phyloP scores from a whole-genome alignment of 2,329 filamentous ascomycete species.

The Talaromyces sp. region DNA sequence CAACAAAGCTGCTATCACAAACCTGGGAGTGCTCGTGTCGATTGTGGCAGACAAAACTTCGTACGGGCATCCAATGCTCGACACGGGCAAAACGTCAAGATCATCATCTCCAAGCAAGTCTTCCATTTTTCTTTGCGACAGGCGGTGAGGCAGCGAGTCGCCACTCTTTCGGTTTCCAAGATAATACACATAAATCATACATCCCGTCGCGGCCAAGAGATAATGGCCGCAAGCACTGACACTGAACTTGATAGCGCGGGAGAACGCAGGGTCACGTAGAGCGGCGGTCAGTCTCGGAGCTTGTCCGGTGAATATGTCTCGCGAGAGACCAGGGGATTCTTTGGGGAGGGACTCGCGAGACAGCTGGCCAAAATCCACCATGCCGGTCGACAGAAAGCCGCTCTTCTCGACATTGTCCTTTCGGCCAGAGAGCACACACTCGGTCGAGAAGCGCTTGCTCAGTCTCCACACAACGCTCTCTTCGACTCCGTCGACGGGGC shows the following conservation, averaged over 20 bases:
- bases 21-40: slow-evolving; percentile 53
- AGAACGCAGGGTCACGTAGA: slow-evolving; percentile 11
- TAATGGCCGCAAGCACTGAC: slow-evolving; percentile 56
- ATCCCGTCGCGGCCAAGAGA: slow-evolving; percentile 50
- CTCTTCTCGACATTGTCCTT: slow-evolving; percentile 23
- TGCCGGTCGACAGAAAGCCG: slow-evolving; percentile 34
- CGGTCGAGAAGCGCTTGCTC: slow-evolving; percentile 45
- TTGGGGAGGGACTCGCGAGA: slow-evolving; percentile 13
- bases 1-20: slow-evolving; percentile 55
- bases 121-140: slow-evolving; percentile 9
- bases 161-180: slow-evolving; percentile 24
- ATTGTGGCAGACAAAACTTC: slow-evolving; percentile 57
- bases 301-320: slow-evolving; percentile 12
- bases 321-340: slow-evolving; percentile 10
- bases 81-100: slow-evolving; percentile 40
- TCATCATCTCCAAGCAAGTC: slow-evolving; percentile 21
- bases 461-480: slow-evolving; percentile 32
- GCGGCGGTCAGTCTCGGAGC: slow-evolving; percentile 19
- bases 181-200: slow-evolving; percentile 53
- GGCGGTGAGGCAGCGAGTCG: slow-evolving; percentile 3
- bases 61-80: slow-evolving; percentile 52
- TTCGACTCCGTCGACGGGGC: slow-evolving; percentile 31
- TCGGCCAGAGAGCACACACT: slow-evolving; percentile 42
- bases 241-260: slow-evolving; percentile 39
- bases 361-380: slow-evolving; percentile 23